Evolutionary conservation across 2,329 filamentous ascomycete genomes (phyloP).

Genomic region (Helotiales sp.): DNA sequence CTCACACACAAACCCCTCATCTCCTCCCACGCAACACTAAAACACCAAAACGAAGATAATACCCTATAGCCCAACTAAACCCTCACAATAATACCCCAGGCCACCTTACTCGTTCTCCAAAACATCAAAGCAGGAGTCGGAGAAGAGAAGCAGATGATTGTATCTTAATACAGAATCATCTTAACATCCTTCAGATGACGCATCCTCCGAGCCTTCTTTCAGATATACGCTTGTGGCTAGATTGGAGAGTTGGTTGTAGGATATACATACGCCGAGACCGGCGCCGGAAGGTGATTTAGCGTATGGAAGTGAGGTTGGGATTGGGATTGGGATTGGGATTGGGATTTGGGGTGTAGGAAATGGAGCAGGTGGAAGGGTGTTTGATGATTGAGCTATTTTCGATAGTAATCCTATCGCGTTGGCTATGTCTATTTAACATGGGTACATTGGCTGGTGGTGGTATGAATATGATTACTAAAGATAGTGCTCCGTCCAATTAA

Average conservation of each 20-base stretch:
- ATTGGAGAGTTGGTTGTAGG: constrained; percentile 26
- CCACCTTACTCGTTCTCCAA: constrained; percentile 44
- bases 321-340: too few species aligned
- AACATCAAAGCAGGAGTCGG: constrained; percentile 42
- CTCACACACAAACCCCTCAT: constrained; percentile 43
- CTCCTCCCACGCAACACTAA: constrained; percentile 42
- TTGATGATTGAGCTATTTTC: background rate
- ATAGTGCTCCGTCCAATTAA: background rate
- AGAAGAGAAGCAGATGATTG: constrained; percentile 39
- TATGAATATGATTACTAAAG: background rate
- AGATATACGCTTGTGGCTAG: constrained; percentile 23
- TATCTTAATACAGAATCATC: constrained; percentile 25
- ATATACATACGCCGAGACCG: constrained; percentile 23
- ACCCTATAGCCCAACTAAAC: constrained; percentile 47
- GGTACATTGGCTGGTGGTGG: background rate
- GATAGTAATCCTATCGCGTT: background rate
- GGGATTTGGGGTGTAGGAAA: background rate
- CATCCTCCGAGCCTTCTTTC: constrained; percentile 23
- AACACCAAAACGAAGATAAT: constrained; percentile 41
- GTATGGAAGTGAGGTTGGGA: too few species aligned
- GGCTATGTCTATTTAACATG: background rate
- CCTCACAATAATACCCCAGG: constrained; percentile 46
- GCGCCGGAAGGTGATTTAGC: constrained; percentile 16
- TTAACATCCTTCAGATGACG: constrained; percentile 26
- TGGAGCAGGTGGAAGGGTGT: background rate